These are phyloP conservation scores for Vaccinium darrowii DNA, from an alignment of 148 eudicot genomes.

Conservation along the genomic window DNA sequence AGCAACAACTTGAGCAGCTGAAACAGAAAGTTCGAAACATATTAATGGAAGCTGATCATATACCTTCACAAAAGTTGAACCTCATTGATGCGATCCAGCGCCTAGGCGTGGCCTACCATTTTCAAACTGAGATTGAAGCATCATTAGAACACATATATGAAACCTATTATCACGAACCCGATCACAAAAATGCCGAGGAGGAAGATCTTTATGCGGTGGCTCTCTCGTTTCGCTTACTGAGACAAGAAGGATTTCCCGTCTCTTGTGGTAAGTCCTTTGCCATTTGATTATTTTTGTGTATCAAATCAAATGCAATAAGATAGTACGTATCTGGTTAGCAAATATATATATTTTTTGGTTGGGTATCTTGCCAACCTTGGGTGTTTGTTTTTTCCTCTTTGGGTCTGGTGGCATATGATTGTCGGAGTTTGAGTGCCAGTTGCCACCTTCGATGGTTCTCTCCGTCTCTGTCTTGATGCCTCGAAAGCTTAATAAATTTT, in stretches of 20 bases:
- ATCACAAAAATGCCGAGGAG: neutral
- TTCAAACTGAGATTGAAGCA: slow-evolving; percentile 21
- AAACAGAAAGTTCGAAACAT: slow-evolving; percentile 17
- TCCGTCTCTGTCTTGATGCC: no score
- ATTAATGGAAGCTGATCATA: slow-evolving; percentile 6
- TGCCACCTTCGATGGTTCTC: no score
- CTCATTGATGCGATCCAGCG: slow-evolving; percentile 26
- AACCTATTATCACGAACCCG: neutral
- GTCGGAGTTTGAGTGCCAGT: no score
- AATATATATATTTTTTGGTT: no score
- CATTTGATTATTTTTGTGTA: neutral
- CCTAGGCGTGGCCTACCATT: slow-evolving; percentile 23
- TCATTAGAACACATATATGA: slow-evolving; percentile 15
- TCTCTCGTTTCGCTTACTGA: slow-evolving; percentile 23
- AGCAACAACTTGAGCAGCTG: slow-evolving; percentile 14
- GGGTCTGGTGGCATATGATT: neutral
- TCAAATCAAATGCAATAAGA: no score
- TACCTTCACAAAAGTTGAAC: neutral
- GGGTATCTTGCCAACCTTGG: neutral
- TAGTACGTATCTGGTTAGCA: no score
- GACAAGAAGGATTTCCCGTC: slow-evolving; percentile 24
- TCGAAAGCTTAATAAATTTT: no score
- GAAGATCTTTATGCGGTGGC: slow-evolving; percentile 13
- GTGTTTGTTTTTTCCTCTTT: neutral
- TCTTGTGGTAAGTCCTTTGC: slow-evolving; percentile 15